Conservation (phyloP, 228 moss, liverwort and hornwort species). For the Sphagnum magellanicum region DNA sequence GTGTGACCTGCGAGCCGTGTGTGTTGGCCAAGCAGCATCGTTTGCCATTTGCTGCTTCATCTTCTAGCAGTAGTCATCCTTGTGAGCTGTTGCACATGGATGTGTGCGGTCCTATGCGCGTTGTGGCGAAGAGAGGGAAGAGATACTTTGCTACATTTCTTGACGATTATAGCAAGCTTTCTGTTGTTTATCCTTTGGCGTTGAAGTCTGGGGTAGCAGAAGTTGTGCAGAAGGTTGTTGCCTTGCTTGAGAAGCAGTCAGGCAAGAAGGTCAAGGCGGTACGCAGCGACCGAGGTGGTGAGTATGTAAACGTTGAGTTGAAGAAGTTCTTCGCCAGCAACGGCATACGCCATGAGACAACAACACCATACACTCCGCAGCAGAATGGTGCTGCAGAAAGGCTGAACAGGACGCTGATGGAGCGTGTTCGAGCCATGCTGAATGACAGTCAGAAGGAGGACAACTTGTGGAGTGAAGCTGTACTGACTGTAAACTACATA, state of each 20-base stretch:
- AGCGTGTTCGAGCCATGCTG: neutral
- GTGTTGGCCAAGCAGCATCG: conserved; percentile 1
- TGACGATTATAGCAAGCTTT: neutral
- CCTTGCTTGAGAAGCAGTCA: neutral
- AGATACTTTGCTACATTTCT: neutral
- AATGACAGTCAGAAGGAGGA: neutral
- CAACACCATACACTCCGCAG: neutral
- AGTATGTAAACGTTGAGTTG: neutral
- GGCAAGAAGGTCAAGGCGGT: neutral
- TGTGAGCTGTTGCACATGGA: neutral
- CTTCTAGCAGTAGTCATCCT: neutral
- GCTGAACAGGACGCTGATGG: neutral
- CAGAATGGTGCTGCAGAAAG: neutral
- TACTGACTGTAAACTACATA: neutral
- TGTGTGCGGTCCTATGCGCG: neutral
- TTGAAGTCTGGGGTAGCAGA: neutral
- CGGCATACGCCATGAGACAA: neutral
- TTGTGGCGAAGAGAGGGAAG: neutral
- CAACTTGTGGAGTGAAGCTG: neutral
- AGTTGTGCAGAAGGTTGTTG: neutral
- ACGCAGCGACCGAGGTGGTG: neutral
- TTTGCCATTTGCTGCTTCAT: neutral
- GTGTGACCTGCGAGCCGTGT: neutral
- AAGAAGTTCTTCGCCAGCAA: neutral
- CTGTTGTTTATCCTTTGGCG: neutral